Percentiles rank a stretch among this genome's conserved stretches.
phyloP scores from a whole-genome alignment of 2,329 filamentous ascomycete species.

The Fusarium cyanostomum region DNA sequence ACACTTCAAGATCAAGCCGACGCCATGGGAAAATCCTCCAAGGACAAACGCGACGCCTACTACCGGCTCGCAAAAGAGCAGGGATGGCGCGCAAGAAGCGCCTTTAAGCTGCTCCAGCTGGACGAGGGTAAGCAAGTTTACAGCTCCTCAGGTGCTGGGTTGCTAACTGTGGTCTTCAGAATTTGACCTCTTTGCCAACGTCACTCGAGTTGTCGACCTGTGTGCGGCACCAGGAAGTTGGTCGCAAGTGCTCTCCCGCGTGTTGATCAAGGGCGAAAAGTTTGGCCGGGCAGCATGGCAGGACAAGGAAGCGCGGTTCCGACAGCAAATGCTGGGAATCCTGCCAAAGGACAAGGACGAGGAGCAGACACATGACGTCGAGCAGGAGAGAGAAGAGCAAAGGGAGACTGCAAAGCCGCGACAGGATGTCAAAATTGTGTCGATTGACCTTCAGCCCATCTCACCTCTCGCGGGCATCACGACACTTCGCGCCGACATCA shows the following conservation, averaged over 20 bases:
- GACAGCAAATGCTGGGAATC: constrained; percentile 67
- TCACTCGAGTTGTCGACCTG: constrained; percentile 92
- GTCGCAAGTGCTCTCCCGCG: constrained; percentile 94
- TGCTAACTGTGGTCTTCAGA: constrained; percentile 60
- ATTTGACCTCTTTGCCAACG: constrained; percentile 91
- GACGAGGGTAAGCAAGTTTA: constrained; percentile 70
- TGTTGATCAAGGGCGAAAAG: constrained; percentile 91
- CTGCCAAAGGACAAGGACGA: constrained; percentile 48
- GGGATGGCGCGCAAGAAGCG: constrained; percentile 95
- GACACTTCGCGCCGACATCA: constrained; percentile 94
- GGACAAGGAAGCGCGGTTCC: constrained; percentile 77
- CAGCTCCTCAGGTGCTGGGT: background rate
- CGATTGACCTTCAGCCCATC: constrained; percentile 96
- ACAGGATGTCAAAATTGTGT: constrained; percentile 88
- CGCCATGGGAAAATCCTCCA: constrained; percentile 93
- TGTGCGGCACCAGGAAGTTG: constrained; percentile 96
- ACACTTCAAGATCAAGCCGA: constrained; percentile 4
- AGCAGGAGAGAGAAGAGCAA: constrained; percentile 26
- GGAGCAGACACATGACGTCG: constrained; percentile 29
- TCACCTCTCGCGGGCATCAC: constrained; percentile 91
- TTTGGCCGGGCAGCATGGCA: constrained; percentile 89
- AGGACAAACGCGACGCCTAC: constrained; percentile 98
- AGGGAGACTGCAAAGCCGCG: constrained; percentile 55
- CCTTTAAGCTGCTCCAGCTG: constrained; percentile 96
- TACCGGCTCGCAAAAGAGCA: constrained; percentile 98